phyloP scores from a whole-genome alignment of 2,329 filamentous ascomycete genomes.

The Phialemoniopsis sp. region DNA sequence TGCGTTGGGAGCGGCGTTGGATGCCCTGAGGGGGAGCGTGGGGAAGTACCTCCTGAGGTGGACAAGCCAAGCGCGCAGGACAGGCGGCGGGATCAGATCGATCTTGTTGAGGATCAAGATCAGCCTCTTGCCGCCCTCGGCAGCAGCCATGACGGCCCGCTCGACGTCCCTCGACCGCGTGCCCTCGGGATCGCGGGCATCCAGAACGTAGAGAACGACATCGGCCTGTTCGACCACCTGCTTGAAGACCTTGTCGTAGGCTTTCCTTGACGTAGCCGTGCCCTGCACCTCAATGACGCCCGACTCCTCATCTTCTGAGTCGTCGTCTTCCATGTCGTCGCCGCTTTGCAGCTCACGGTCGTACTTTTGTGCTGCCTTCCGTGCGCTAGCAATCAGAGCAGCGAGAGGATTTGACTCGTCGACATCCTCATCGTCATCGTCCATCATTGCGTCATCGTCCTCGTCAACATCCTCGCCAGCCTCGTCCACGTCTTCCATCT shows the following conservation, averaged over 20 bases:
- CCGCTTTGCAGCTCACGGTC: slow-evolving; percentile 60
- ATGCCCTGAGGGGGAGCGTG: slow-evolving; percentile 83
- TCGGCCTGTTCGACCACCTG: slow-evolving; percentile 85
- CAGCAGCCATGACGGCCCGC: slow-evolving; percentile 85
- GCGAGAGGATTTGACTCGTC: slow-evolving; percentile 84
- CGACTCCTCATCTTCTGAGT: slow-evolving; percentile 25
- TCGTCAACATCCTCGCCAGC: slow-evolving; percentile 43
- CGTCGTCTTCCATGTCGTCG: slow-evolving; percentile 44
- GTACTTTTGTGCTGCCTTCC: slow-evolving; percentile 72
- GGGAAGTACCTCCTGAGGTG: slow-evolving; percentile 88
- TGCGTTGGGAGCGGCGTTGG: slow-evolving; percentile 76
- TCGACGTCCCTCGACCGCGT: slow-evolving; percentile 89
- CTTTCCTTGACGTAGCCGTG: slow-evolving; percentile 67
- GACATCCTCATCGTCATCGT: slow-evolving; percentile 50
- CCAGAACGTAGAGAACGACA: slow-evolving; percentile 88
- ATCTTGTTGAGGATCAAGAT: slow-evolving; percentile 96
- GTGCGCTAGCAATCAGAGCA: slow-evolving; percentile 80
- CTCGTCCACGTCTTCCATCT: slow-evolving; percentile 37
- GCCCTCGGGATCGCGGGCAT: slow-evolving; percentile 86
- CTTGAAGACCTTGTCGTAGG: slow-evolving; percentile 96
- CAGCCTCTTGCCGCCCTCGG: slow-evolving; percentile 74
- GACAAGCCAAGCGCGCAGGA: slow-evolving; percentile 79
- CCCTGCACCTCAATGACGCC: slow-evolving; percentile 45
- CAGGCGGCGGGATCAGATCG: slow-evolving; percentile 77
- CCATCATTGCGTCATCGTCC: slow-evolving; percentile 45